Evolutionary conservation across 1,284 basidiomycete species (phyloP).

Genomic region (Tilletia walkeri): DNA sequence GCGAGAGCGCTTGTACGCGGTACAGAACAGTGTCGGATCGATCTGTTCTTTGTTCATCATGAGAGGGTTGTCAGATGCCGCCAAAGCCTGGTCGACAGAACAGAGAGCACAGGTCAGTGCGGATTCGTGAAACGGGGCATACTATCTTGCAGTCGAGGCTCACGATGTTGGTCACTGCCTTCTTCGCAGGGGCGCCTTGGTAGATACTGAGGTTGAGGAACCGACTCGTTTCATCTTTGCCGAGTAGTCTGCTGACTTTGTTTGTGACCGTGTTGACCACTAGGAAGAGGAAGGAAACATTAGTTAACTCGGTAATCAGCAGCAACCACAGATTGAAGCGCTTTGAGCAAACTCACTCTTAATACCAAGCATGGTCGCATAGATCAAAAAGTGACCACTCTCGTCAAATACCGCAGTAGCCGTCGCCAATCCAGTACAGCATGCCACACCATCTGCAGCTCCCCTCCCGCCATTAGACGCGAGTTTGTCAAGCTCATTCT

Average conservation of each 20-base stretch:
- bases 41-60: conserved; percentile 67
- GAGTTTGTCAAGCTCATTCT: conserved; percentile 75
- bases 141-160: conserved; percentile 44
- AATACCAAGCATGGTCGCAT: conserved; percentile 88
- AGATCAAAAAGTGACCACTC: conserved; percentile 87
- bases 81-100: conserved; percentile 69
- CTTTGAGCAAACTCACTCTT: conserved; percentile 67
- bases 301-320: background rate
- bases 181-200: conserved; percentile 88
- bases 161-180: conserved; percentile 75
- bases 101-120: background rate
- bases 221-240: conserved; percentile 89
- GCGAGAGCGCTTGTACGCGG: conserved; percentile 86
- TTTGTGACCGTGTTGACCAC: conserved; percentile 94
- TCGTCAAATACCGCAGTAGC: conserved; percentile 87
- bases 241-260: conserved; percentile 81
- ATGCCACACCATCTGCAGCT: conserved; percentile 57
- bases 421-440: conserved; percentile 35
- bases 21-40: conserved; percentile 90
- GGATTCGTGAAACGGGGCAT: too few relatives aligned
- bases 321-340: background rate
- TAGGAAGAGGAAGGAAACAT: conserved; percentile 52
- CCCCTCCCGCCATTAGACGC: conserved; percentile 61
- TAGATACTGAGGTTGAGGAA: conserved; percentile 87
- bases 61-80: conserved; percentile 90